Evolutionary conservation across 768 basidiomycete species (phyloP), one percentile per base, ranked within the genome.

Genomic region (Russula griseocarnosa): DNA sequence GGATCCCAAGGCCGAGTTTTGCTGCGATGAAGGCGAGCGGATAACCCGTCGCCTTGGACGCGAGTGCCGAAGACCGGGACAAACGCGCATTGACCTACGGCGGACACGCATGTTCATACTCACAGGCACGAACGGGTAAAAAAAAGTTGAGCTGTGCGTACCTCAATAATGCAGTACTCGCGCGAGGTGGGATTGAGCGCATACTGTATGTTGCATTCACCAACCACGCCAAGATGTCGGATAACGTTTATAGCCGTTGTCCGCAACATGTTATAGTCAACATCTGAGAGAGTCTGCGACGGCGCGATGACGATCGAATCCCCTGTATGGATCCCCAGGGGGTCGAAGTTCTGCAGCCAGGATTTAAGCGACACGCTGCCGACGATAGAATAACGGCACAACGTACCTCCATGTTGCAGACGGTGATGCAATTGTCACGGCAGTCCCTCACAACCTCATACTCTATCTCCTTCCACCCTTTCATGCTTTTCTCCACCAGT

Each of bases 381-480:
- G 47, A 60, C 22, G 34, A 59, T 49, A 53, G n/a, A 40, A 30
- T 22, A 16, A 13, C 11, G 73, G n/a, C 22, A 59, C 22, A 22
- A 22, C 88, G 62, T 54, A 94, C 95, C 91, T 99, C 96, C 96
- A 99, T 99, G 79, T 99, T 99, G 78, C 96, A 99, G 67, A 98
- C 96, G 0, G 95, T 96, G 78, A 98, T 98, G 73, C 96, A 98
- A 74, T 99, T 99, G 73, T 98, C 92, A 66, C 92, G 82, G 78
- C 94, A 98, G 76, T 99, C 96, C 63, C 96, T 83, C 13, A 98
- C 96, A 55, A 99, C 96, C 73, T 99, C 96, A 70, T 99, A 99
- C 78, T 99, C 96, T 69, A 99, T 96, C 80, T 99, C 96, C 78
- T 99, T 98, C 96, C 96, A 99, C 3, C 96, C 96, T 78, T 98